Percentiles rank a stretch among this genome's conserved stretches.
phyloP scores from a whole-genome alignment of 192 early-diverging fungal genomes.

The Chytriomyces sp. region DNA sequence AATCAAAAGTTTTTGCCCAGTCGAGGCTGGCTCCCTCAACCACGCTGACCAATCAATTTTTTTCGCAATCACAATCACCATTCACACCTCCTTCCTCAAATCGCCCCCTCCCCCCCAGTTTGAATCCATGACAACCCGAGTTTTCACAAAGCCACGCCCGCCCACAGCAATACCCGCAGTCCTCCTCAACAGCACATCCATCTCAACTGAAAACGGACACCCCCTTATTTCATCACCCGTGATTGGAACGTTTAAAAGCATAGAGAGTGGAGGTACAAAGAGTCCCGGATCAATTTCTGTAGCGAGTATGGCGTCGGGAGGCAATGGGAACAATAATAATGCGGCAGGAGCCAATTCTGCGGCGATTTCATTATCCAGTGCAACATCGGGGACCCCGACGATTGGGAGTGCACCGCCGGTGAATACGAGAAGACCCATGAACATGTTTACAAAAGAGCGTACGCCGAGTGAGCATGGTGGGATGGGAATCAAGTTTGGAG shows the following conservation, averaged over 20 bases:
- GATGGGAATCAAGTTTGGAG: slow-evolving; percentile 41
- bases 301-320: not conserved
- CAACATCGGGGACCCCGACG: not conserved
- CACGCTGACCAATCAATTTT: not conserved
- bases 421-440: slow-evolving; percentile 40
- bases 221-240: not conserved
- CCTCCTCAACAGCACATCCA: not conserved
- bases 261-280: not conserved
- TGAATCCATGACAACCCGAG: slow-evolving; percentile 17
- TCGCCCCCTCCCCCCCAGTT: slow-evolving; percentile 4
- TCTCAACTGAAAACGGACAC: too few relatives aligned
- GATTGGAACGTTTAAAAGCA: not conserved
- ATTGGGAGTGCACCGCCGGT: not conserved
- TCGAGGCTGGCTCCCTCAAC: not conserved
- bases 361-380: not conserved
- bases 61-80: not conserved
- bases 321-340: not conserved
- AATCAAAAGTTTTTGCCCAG: not conserved
- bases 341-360: not conserved
- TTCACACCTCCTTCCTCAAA: not conserved
- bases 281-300: not conserved
- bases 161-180: not conserved
- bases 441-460: slow-evolving; percentile 10
- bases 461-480: slow-evolving; percentile 17
- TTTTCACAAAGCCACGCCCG: slow-evolving; percentile 23